Percentiles rank a stretch among this genome's conserved stretches.
These are phyloP conservation scores for Vicia faba DNA, from an alignment of 306 rosid genomes.

Conservation along the genomic window DNA sequence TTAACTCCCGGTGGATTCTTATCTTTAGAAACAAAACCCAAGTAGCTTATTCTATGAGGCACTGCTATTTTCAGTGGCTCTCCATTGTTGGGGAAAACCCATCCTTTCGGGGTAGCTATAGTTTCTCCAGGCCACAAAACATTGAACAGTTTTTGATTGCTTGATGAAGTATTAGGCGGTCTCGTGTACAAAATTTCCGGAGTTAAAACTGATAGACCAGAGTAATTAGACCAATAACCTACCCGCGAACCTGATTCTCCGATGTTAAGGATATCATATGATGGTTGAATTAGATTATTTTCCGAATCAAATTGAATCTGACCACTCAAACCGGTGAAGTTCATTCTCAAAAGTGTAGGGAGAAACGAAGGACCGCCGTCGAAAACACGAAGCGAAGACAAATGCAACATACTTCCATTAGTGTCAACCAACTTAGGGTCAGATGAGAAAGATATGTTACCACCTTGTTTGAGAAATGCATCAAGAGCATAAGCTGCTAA, in stretches of 20 bases:
- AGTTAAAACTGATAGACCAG: conserved; percentile 61
- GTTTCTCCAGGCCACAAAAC: conserved; percentile 94
- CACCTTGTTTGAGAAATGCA: conserved; percentile 62
- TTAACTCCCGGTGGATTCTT: conserved; percentile 72
- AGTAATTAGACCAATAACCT: conserved; percentile 90
- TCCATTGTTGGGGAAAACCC: conserved; percentile 97
- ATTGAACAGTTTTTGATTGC: conserved; percentile 53
- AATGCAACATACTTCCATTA: conserved; percentile 58
- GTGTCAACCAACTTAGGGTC: conserved; percentile 64
- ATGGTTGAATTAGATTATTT: conserved; percentile 63
- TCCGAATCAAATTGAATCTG: conserved; percentile 64
- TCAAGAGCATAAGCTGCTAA: conserved; percentile 83
- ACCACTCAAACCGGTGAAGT: conserved; percentile 81
- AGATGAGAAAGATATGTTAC: conserved; percentile 63
- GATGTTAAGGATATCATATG: conserved; percentile 80
- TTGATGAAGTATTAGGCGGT: conserved; percentile 51
- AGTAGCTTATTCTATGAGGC: conserved; percentile 72
- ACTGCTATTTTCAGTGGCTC: conserved; percentile 78
- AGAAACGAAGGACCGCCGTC: conserved; percentile 63
- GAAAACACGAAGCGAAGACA: conserved; percentile 65
- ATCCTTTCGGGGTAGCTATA: conserved; percentile 61
- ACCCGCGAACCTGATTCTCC: conserved; percentile 65
- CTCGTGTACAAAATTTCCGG: conserved; percentile 69
- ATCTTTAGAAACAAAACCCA: conserved; percentile 65
- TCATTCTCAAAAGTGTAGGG: conserved; percentile 57